A percentile compares a stretch with the other conserved stretches of the same genome.
Evolutionary conservation across 306 rosid genomes (phyloP).

Genomic region (Quercus cerris): DNA sequence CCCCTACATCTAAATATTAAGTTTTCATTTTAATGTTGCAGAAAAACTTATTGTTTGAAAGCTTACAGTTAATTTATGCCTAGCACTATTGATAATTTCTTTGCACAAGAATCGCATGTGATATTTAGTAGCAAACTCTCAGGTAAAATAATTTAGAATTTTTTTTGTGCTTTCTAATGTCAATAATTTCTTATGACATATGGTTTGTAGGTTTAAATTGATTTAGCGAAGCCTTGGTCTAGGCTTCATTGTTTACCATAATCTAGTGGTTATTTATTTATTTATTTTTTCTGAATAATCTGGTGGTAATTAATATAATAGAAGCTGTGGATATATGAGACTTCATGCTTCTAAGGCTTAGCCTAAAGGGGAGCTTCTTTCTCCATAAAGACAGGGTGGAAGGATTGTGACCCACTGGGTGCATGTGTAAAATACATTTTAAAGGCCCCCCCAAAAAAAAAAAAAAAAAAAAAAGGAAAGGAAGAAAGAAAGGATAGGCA

Average conservation of each 20-base stretch:
- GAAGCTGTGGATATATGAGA: neutral
- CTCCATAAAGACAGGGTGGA: neutral
- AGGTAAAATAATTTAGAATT: neutral
- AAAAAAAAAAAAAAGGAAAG: too few species aligned
- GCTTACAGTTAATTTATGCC: neutral
- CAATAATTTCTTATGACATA: neutral
- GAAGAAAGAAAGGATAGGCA: neutral
- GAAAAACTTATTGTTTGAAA: neutral
- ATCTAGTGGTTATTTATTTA: neutral
- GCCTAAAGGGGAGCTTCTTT: neutral
- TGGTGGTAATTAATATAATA: too few species aligned
- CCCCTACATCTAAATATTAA: neutral
- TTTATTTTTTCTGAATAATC: too few species aligned
- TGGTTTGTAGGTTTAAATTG: neutral
- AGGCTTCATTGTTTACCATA: neutral
- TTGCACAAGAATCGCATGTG: neutral
- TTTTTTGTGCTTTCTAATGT: neutral
- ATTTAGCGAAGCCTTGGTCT: neutral
- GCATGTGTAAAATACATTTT: neutral
- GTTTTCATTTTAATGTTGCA: neutral
- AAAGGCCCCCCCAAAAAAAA: neutral
- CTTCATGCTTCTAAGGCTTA: neutral
- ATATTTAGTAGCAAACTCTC: neutral
- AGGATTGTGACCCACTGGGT: neutral
- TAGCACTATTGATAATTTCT: neutral